A percentile compares a stretch with the other conserved stretches of the same genome.
Conservation (phyloP, 2,329 filamentous ascomycete genomes). For the Monosporascus sp. region DNA sequence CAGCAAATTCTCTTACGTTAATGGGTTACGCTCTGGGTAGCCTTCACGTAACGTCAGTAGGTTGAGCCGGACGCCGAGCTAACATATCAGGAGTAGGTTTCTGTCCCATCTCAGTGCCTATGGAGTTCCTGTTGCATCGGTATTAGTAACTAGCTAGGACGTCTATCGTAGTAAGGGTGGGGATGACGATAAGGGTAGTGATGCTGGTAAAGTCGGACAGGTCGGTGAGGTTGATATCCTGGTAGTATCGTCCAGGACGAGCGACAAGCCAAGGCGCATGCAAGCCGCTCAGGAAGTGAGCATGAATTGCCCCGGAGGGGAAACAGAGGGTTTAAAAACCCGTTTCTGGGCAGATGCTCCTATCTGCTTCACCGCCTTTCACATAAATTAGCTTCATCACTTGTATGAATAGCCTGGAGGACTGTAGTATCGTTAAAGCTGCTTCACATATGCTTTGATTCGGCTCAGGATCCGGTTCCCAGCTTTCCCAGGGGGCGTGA, state of each 20-base stretch:
- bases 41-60: conserved; percentile 43
- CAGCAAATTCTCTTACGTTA: conserved; percentile 41
- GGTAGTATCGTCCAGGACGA: not conserved
- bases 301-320: too few relatives aligned
- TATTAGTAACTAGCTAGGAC: not conserved
- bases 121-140: not conserved
- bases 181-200: not conserved
- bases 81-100: conserved; percentile 11
- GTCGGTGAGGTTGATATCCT: not conserved
- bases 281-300: too few relatives aligned
- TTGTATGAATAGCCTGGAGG: too few relatives aligned
- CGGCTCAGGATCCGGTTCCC: too few relatives aligned
- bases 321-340: too few relatives aligned
- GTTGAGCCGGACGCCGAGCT: conserved; percentile 34
- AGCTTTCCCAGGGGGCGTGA: too few relatives aligned
- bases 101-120: not conserved
- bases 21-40: conserved; percentile 39
- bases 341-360: too few relatives aligned
- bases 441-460: too few relatives aligned
- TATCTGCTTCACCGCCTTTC: too few relatives aligned
- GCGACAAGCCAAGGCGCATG: not conserved
- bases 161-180: not conserved
- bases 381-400: too few relatives aligned
- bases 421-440: too few relatives aligned
- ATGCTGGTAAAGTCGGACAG: not conserved